phyloP scores from a whole-genome alignment of 2,329 filamentous ascomycete species.

The Calonectria crousiana region DNA sequence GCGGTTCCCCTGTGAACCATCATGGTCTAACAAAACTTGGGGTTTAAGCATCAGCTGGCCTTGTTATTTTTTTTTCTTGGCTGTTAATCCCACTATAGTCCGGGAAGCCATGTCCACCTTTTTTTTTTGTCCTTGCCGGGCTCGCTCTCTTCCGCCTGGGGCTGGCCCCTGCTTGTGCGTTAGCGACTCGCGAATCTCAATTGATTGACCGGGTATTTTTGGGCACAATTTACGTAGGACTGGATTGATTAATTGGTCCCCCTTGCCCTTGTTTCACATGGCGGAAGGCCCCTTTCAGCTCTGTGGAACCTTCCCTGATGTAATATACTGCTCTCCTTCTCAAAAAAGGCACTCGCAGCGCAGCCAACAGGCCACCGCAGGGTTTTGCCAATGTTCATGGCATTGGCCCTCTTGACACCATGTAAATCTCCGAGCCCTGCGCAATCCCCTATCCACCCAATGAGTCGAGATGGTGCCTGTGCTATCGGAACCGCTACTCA shows the following conservation, averaged over 20 bases:
- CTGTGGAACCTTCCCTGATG: not conserved
- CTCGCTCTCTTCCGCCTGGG: not conserved
- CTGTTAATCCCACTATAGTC: not conserved
- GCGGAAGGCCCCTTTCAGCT: not conserved
- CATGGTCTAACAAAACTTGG: not conserved
- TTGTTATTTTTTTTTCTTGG: not conserved
- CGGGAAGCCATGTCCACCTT: not conserved
- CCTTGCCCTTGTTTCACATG: not conserved
- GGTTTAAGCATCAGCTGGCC: not conserved
- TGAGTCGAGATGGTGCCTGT: not conserved
- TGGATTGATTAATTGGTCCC: not conserved
- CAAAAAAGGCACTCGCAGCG: not conserved
- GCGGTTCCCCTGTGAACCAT: not conserved
- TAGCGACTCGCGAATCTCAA: not conserved
- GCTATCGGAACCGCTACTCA: not conserved
- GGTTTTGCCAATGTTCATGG: not conserved
- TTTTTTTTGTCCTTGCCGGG: not conserved
- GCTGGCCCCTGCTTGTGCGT: not conserved
- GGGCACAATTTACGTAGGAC: not conserved
- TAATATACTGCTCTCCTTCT: not conserved
- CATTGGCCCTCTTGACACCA: not conserved
- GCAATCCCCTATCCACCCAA: not conserved
- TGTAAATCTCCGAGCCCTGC: not conserved
- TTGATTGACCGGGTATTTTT: slow-evolving; percentile 1
- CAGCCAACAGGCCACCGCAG: not conserved